Base-by-base conservation (phyloP, 2,329 filamentous ascomycete species). In the Diaporthe citri region DNA sequence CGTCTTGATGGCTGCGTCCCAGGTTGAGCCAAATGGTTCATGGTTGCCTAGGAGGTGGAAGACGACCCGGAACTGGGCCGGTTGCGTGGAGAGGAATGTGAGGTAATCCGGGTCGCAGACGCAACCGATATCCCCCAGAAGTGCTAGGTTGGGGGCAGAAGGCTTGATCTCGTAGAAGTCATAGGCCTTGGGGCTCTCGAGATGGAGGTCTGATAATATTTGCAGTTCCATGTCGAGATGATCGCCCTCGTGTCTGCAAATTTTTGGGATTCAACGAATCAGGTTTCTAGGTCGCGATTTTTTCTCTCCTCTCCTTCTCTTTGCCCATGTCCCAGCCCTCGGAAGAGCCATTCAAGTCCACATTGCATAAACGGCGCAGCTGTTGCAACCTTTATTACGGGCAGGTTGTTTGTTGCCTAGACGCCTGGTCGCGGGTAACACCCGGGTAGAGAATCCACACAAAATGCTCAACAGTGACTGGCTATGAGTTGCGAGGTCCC, bases 171-270 rank as follows among this genome's bases (percentile, higher is more conserved):
- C 78, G 77, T 88, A 91, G 34, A 82, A 31, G 43, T 89, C 86
- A 79, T 91, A 92, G 25, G 82, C 81, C 57, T 84, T 82, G 0
- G 86, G 85, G 12, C 79, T 78, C 78, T 92, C 89, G 10, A 92
- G 83, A 76, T 92, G 90, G 4, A 92, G 83, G 80, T 92, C 90
- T 0, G 89, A 91, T n/a, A 91, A 74, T 62, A 91, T 86, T 77
- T 90, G 85, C 28, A 86, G 72, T 13, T 78, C 72, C 78, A 81
- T 82, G 0, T 1, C 56, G 51, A 36, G 22, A 22, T n/a, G 3
- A 17, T 17, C 17, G 62, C 62, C 28, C 12, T 51, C 12, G 25
- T 22, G 25, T 46, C 9, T 66, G 43, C 28, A 31, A 25, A 34
- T 4, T 8, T n/a, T 6, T 17, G 39, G 59, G 12, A 20, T 31